Evolutionary conservation across 371 early-diverging fungal species (phyloP), one percentile per base, ranked within the genome.

Genomic region (Apophysomyces variabilis): DNA sequence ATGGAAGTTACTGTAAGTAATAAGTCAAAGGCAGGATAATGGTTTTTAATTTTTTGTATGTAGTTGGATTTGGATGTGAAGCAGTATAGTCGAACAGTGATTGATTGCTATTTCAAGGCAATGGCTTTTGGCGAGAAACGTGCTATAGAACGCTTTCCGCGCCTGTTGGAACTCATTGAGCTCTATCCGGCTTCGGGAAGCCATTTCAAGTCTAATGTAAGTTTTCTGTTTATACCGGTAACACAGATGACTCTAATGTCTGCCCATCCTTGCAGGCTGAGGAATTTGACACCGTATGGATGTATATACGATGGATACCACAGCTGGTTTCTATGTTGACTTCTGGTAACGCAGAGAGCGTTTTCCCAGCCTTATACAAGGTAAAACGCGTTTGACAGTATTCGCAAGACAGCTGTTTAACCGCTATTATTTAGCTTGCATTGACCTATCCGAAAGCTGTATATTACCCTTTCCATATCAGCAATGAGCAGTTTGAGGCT

Each of bases 231-330:
- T 18, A 7, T 21, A 50, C 41, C 0, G 50, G 38, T 12, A 8
- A 12, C n/a, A 38, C 36, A 8, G n/a, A n/a, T 7, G 16, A 57
- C 3, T 26, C 32, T 26, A 26, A 26, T 3, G 32, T 26, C 1
- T 26, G 32, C 32, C 32, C 3, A 26, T 26, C 32, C 32, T 26
- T 26, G 32, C 18, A 74, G 72, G 71, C 70, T 0, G 37, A 69
- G 32, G 36, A 66, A 38, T 56, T 78, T 26, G 69, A 63, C 9
- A 63, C 77, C 2, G 70, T 73, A n/a, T 93, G 92, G 92, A 83
- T 83, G 58, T 88, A 89, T 69, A 81, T 92, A 26, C 79, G 87
- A 16, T 93, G 94, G 94, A 79, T 93, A 18, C 91, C 92, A 7
- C 92, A 93, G 58, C 65, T 93, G 61, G 88, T 92, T 0, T 89